phyloP scores from a whole-genome alignment of 2,329 filamentous ascomycete genomes.

The Sporothrix sp. region DNA sequence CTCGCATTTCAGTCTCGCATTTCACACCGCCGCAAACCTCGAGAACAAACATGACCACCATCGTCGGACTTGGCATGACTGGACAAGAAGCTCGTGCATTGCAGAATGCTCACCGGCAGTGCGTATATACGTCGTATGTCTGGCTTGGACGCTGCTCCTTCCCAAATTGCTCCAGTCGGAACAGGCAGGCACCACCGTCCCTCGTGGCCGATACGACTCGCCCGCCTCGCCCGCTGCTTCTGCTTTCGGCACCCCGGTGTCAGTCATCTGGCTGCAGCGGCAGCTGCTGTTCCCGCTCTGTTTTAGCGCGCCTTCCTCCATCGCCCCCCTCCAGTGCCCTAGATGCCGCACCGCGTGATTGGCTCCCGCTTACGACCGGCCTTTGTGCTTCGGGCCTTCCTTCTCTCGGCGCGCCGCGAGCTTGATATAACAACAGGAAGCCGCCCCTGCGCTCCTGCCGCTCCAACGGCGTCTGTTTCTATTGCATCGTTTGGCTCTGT shows the following conservation, averaged over 20 bases:
- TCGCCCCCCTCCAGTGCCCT: neutral
- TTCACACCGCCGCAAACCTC: too few relatives aligned
- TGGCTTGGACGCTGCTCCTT: too few relatives aligned
- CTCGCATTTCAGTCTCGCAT: too few relatives aligned
- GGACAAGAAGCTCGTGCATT: too few relatives aligned
- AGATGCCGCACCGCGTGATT: neutral
- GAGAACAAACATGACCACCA: too few relatives aligned
- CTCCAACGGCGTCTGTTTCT: neutral
- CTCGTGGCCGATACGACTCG: neutral
- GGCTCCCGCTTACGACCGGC: slow-evolving; percentile 8
- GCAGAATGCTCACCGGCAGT: too few relatives aligned
- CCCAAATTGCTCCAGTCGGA: neutral
- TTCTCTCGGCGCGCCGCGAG: neutral
- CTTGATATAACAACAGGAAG: neutral
- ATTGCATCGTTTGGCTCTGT: too few relatives aligned
- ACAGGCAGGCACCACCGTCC: neutral
- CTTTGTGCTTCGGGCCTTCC: neutral
- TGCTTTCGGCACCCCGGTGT: neutral
- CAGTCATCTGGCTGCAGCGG: neutral
- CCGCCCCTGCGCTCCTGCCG: neutral
- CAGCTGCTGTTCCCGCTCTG: neutral
- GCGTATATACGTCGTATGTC: too few relatives aligned
- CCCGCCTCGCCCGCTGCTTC: slow-evolving; percentile 1
- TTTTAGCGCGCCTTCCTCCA: neutral
- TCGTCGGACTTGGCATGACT: too few relatives aligned